phyloP scores from a whole-genome alignment of 352 stramenopile genomes.

The Plasmopara halstedii region DNA sequence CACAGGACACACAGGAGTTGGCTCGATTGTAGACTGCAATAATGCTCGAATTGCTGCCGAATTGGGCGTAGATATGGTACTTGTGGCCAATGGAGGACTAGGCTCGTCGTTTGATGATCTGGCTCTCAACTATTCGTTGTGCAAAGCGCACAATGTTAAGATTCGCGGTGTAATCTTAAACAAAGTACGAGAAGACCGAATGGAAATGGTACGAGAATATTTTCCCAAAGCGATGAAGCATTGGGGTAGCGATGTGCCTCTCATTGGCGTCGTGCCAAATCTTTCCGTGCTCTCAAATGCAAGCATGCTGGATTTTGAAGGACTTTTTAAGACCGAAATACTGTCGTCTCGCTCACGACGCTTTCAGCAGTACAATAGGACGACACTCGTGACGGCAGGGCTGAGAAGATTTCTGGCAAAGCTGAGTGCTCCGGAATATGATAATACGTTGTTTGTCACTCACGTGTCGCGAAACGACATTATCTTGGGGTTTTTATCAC shows the following conservation, averaged over 20 bases:
- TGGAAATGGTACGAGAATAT: slow-evolving; percentile 83
- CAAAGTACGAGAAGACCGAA: slow-evolving; percentile 84
- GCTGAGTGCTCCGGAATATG: slow-evolving; percentile 60
- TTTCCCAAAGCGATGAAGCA: slow-evolving; percentile 79
- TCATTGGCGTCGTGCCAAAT: slow-evolving; percentile 83
- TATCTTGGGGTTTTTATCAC: slow-evolving; percentile 82
- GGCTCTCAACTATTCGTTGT: slow-evolving; percentile 91
- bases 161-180: slow-evolving; percentile 95
- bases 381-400: slow-evolving; percentile 81
- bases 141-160: slow-evolving; percentile 87
- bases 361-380: slow-evolving; percentile 73
- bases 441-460: slow-evolving; percentile 83
- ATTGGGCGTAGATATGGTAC: slow-evolving; percentile 90
- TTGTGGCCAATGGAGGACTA: slow-evolving; percentile 94
- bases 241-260: slow-evolving; percentile 50
- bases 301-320: slow-evolving; percentile 87
- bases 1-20: slow-evolving; percentile 92
- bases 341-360: slow-evolving; percentile 40
- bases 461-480: slow-evolving; percentile 88
- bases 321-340: slow-evolving; percentile 70
- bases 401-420: slow-evolving; percentile 79
- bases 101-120: slow-evolving; percentile 91
- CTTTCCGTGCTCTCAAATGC: slow-evolving; percentile 62
- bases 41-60: slow-evolving; percentile 92
- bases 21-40: slow-evolving; percentile 93